Base-by-base conservation (phyloP, 2,329 filamentous ascomycete genomes). In the Trichophyton simii region DNA sequence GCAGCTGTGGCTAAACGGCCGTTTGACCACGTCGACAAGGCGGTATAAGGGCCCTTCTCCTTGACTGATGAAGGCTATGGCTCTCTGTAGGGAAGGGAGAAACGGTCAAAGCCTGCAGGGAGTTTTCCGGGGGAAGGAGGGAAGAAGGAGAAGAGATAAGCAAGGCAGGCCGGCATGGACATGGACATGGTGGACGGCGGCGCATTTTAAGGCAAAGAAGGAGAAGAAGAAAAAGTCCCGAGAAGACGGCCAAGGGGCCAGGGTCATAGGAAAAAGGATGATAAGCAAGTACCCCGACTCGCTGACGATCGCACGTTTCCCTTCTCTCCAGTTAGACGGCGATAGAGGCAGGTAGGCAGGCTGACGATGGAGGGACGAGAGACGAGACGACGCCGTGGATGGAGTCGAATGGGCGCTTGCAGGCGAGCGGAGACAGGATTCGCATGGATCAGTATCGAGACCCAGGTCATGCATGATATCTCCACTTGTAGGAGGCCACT, bases 1-100 rank as follows among this genome's bases (percentile, higher is more conserved):
- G 25, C 42, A 42, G 57, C 38, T 59, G 41, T 59, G 57, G 57
- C 57, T 59, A 59, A 44, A 54, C 50, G 50, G 50, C 22, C 50
- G 28, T 25, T n/a, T 15, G 50, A 7, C 50, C 50, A 54, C 50
- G 50, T 54, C 28, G 50, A n/a, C 22, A 34, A 31, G 41, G 41
- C 41, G n/a, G 41, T 5, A 44, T 44, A 18, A 44, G 15, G 41
- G 41, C n/a, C 41, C 6, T 20, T 20, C 41, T n/a, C 15, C 34
- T 38, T 44, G 7, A 5, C 41, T 18, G 4, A 18, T 18, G n/a
- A 44, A 18, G 41, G 41, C 15, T 44, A 44, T 44, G 15, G 8
- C 20, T 20, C 44, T 48, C 18, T 18, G 44, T 48, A 48, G 20
- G 9, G 18, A 44, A 15, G 41, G n/a, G 6, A 44, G 41, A 44